Base-by-base conservation (phyloP, 805 yeast genomes). In the Cyberlindnera samutprakarnensis region DNA sequence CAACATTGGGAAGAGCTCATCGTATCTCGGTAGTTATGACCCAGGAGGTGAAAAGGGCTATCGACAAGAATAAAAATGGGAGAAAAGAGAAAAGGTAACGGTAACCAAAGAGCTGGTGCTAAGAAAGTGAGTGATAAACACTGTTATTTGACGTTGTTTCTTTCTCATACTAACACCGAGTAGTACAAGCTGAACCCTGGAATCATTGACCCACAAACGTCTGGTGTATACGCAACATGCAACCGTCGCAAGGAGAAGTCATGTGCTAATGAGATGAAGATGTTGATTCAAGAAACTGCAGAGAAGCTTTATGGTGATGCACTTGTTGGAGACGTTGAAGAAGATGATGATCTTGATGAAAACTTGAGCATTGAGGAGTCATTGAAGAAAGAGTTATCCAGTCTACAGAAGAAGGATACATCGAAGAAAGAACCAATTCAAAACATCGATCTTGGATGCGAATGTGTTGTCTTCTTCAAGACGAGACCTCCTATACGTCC, bases 211-310 rank as follows among this genome's bases (percentile, higher is more conserved):
- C 95, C 96, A 0, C 80, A 80, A 24, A 82, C 92, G 33, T 62
- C 78, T 23, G 98, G 98, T 0, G 67, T 92, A 1, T 92, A 83
- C 56, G 95, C 87, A 10, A 83, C 97, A 0, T 90, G 96, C 56
- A 72, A 75, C 30, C 68, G 95, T 45, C 80, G 81, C 23, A 75
- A 78, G 37, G 98, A 92, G 54, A 68, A 68, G 33, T 75, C 70
- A 32, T 85, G 94, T 38, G 69, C 79, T n/a, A 75, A 74, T 41
- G 96, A 87, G 53, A 59, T 87, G 44, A 64, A 71, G 39, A 55
- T 62, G 35, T 51, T 85, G 8, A 67, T 87, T 25, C 58, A 61
- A 30, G 85, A 78, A 14, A 67, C 70, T 27, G 42, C 68, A 11
- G 67, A 67, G 33, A 69, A 67, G 38, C 55, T 59, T 20, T 70